Evolutionary conservation across 2,329 filamentous ascomycete genomes (phyloP).

Genomic region (Fusarium dimerum): DNA sequence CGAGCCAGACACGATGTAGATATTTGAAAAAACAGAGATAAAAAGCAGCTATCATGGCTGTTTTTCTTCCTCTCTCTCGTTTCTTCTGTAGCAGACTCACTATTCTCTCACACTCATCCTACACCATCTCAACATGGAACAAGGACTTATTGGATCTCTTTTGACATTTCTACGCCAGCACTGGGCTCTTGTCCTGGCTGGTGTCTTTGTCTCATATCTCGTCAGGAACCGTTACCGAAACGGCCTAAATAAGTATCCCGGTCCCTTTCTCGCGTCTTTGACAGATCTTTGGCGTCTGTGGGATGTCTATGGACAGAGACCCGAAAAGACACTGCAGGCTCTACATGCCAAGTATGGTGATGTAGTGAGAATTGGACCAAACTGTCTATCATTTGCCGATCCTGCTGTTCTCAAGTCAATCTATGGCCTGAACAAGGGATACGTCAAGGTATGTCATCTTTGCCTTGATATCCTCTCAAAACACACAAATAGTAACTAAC

Average conservation of each 20-base stretch:
- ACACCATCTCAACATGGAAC: conserved; percentile 24
- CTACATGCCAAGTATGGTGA: conserved; percentile 73
- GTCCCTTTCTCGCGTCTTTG: conserved; percentile 65
- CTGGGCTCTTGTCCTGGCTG: conserved; percentile 20
- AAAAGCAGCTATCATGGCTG: not conserved
- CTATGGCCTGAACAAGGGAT: conserved; percentile 81
- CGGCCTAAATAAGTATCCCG: conserved; percentile 71
- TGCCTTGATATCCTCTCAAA: conserved; percentile 52
- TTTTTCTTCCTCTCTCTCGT: too few relatives aligned
- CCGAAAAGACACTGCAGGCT: conserved; percentile 65
- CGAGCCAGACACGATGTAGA: not conserved
- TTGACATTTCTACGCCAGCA: conserved; percentile 16
- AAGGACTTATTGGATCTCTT: conserved; percentile 23
- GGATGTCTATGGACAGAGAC: conserved; percentile 64
- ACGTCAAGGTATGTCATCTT: conserved; percentile 61
- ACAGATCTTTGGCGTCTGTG: conserved; percentile 72
- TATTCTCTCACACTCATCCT: not conserved
- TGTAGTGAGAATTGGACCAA: conserved; percentile 74
- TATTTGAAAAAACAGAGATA: not conserved
- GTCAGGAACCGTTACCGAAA: conserved; percentile 41
- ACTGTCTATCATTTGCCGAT: conserved; percentile 71
- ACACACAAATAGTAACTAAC: not conserved
- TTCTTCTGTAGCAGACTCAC: not conserved
- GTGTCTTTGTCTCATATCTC: conserved; percentile 9
- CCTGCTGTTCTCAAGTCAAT: conserved; percentile 73